These are phyloP conservation scores for Suillus fuscotomentosus DNA, from an alignment of 768 basidiomycete species.

Conservation along the genomic window DNA sequence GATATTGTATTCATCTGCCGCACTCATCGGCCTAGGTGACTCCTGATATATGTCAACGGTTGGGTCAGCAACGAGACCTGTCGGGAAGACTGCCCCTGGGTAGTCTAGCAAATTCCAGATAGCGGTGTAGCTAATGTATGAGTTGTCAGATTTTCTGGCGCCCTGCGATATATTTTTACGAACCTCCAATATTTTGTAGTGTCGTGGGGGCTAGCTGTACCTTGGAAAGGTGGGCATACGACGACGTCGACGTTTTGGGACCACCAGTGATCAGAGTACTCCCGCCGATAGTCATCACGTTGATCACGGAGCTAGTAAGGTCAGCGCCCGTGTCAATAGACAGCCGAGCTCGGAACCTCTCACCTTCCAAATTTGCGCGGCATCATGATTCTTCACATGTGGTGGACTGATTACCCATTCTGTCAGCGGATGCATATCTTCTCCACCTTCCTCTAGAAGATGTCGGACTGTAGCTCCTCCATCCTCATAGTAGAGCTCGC, in stretches of 20 bases:
- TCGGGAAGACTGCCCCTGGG: constrained; percentile 43
- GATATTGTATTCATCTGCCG: constrained; percentile 20
- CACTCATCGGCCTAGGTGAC: constrained; percentile 11
- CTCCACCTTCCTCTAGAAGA: constrained; percentile 28
- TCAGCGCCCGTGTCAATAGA: constrained; percentile 17
- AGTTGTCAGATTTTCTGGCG: constrained; percentile 37
- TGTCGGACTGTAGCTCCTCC: constrained; percentile 30
- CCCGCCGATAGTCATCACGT: constrained; percentile 34
- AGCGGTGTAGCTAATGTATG: constrained; percentile 35
- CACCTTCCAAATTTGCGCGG: constrained; percentile 31
- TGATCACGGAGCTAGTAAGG: constrained; percentile 23
- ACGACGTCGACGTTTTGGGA: constrained; percentile 39
- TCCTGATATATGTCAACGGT: constrained; percentile 19
- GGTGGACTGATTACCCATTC: constrained; percentile 35
- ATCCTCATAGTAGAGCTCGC: constrained; percentile 38
- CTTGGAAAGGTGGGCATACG: constrained; percentile 35
- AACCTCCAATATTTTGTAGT: constrained; percentile 35
- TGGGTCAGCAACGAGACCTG: constrained; percentile 32
- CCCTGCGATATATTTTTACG: constrained; percentile 8
- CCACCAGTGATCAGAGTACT: constrained; percentile 37
- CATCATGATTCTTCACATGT: constrained; percentile 22
- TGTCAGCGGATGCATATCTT: constrained; percentile 33
- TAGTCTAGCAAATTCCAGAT: constrained; percentile 46
- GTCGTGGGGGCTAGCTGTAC: constrained; percentile 37
- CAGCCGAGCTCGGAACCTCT: constrained; percentile 8